Base-by-base conservation (phyloP, 768 basidiomycete species). In the Rhizopogon vesiculosus region DNA sequence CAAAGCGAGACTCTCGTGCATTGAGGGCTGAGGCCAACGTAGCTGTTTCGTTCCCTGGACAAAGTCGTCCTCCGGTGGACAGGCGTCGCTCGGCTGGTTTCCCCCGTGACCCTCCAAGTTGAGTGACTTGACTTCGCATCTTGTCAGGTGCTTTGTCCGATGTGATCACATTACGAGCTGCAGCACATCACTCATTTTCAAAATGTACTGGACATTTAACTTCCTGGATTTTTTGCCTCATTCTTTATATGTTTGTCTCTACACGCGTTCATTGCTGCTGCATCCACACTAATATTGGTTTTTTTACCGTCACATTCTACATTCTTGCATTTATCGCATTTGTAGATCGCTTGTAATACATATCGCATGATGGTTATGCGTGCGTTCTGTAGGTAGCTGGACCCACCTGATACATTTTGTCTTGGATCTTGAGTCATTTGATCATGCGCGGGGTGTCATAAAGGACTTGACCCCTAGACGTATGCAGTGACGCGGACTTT, bases 91-190 rank as follows among this genome's bases (percentile, higher is more conserved):
- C 63, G 53, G 64, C 74, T 56, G 64, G 64, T 28, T 19, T 66
- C 25, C 68, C 63, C n/a, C 74, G 78, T 19, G 76, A 77, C 59
- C 75, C 76, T 33, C 71, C 73, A 13, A 78, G 69, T 54, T 76
- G 66, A 59, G 55, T 3, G 40, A 42, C 25, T 25, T 16, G 13
- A 3, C 35, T 35, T 39, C 8, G 35, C 9, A 33, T 56, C 13
- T 42, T 13, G 28, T 59, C 16, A n/a, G 22, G 42, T 35, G 53
- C 15, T 48, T 52, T 42, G 42, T 59, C 31, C 22, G 50, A 44
- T 42, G 25, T 25, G 41, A 40, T 51, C 25, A 22, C 45, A 19
- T 44, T 38, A 45, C 40, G 56, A 38, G 18, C 35, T 40, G 33
- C 39, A 22, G 33, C 42, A 46, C 22, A 38, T 46, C 50, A 44